phyloP scores from a whole-genome alignment of 768 basidiomycete genomes.

The Zangia roseola region DNA sequence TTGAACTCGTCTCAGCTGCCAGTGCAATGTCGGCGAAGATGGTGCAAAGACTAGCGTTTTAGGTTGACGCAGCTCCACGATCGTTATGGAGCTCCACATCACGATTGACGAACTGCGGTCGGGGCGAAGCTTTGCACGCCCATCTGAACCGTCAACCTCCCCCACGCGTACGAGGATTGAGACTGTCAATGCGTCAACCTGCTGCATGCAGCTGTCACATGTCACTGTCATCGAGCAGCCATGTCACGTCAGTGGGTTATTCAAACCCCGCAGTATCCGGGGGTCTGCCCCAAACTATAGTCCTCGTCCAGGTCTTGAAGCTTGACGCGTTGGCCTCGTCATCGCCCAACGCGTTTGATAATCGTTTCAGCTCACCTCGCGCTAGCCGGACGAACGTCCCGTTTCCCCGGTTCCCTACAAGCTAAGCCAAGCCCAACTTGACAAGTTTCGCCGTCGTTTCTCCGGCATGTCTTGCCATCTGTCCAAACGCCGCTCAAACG shows the following conservation, averaged over 20 bases:
- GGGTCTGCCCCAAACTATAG: background rate
- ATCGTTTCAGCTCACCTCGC: background rate
- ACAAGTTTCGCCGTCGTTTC: background rate
- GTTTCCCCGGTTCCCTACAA: too few relatives aligned
- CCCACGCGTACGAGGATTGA: too few relatives aligned
- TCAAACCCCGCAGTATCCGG: slow-evolving; percentile 9
- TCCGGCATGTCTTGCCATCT: background rate
- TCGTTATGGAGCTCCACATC: background rate
- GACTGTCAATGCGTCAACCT: too few relatives aligned
- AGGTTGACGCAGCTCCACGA: background rate
- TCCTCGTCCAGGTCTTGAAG: too few relatives aligned
- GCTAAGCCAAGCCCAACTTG: background rate
- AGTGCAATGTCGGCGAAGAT: too few relatives aligned
- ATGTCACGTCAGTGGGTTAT: too few relatives aligned
- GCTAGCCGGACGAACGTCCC: background rate
- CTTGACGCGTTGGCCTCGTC: background rate
- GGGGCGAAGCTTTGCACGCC: too few relatives aligned
- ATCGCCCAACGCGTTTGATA: background rate
- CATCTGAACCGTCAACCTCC: too few relatives aligned
- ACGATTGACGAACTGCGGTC: background rate
- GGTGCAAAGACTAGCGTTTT: background rate
- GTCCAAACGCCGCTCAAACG: slow-evolving; percentile 4
- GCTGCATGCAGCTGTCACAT: too few relatives aligned
- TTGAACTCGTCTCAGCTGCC: background rate
- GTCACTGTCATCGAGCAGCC: slow-evolving; percentile 1